Evolutionary conservation across 1,284 basidiomycete genomes (phyloP).

Genomic region (Cryptococcus hybrid): DNA sequence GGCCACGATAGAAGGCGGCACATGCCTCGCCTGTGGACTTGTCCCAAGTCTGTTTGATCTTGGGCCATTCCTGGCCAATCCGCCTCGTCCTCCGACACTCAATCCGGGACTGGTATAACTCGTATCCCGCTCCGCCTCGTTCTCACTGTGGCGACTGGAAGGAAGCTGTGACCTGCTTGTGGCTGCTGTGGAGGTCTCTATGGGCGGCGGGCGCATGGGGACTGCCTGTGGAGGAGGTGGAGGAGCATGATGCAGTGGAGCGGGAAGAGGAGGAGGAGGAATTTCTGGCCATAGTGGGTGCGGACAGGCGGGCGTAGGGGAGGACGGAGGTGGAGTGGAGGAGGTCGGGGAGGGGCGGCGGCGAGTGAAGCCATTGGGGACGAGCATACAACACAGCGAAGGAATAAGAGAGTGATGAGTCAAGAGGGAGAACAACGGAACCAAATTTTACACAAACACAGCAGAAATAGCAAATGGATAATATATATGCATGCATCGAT

Average conservation of each 20-base stretch:
- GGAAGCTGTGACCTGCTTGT: slow-evolving; percentile 31
- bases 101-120: slow-evolving; percentile 9
- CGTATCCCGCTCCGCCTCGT: slow-evolving; percentile 5
- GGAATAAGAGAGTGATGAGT: no score
- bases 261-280: slow-evolving; percentile 40
- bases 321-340: no score
- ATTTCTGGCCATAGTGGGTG: slow-evolving; percentile 33
- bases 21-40: not conserved
- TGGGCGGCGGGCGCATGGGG: slow-evolving; percentile 46
- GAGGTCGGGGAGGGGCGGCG: no score
- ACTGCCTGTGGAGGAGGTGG: slow-evolving; percentile 39
- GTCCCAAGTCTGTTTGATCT: not conserved
- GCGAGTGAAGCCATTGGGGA: no score
- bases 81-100: slow-evolving; percentile 26
- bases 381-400: no score
- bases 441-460: not conserved
- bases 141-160: slow-evolving; percentile 5
- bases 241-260: slow-evolving; percentile 39
- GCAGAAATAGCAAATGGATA: not conserved
- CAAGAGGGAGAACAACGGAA: no score
- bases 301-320: slow-evolving; percentile 19
- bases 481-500: no score
- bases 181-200: slow-evolving; percentile 46
- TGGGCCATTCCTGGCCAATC: slow-evolving; percentile 35
- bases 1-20: slow-evolving; percentile 16